These are phyloP conservation scores for Saccharomyces jurei DNA, from an alignment of 805 yeast species.

Conservation along the genomic window DNA sequence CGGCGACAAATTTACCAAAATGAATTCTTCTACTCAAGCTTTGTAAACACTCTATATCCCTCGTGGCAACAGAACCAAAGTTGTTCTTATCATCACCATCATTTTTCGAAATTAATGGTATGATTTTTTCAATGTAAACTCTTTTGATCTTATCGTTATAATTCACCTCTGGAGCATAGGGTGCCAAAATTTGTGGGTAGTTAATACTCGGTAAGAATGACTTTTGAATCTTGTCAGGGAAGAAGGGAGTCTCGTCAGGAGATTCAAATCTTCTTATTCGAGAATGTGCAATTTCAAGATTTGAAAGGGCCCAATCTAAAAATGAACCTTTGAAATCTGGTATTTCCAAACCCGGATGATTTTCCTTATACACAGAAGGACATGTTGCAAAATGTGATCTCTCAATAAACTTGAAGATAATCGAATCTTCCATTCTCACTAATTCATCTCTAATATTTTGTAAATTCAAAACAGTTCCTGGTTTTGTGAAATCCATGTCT, in stretches of 20 bases:
- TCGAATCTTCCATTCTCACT: slow-evolving; percentile 93
- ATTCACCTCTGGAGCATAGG: slow-evolving; percentile 64
- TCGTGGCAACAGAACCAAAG: slow-evolving; percentile 73
- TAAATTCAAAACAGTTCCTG: slow-evolving; percentile 73
- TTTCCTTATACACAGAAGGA: slow-evolving; percentile 60
- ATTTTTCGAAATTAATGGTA: slow-evolving; percentile 62
- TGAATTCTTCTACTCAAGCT: slow-evolving; percentile 87
- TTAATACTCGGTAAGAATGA: slow-evolving; percentile 74
- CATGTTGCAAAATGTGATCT: slow-evolving; percentile 79
- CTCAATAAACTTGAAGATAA: slow-evolving; percentile 85
- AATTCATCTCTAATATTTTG: slow-evolving; percentile 76
- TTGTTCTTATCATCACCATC: slow-evolving; percentile 75
- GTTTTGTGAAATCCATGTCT: slow-evolving; percentile 74
- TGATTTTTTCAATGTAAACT: slow-evolving; percentile 63
- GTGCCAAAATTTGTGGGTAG: slow-evolving; percentile 73
- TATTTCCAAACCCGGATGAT: slow-evolving; percentile 41
- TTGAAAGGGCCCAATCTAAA: slow-evolving; percentile 75
- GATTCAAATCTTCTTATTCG: slow-evolving; percentile 86
- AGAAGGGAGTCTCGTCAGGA: slow-evolving; percentile 90
- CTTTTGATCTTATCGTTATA: slow-evolving; percentile 62
- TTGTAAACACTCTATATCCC: slow-evolving; percentile 83
- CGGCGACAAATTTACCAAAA: slow-evolving; percentile 96
- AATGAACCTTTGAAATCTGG: slow-evolving; percentile 73
- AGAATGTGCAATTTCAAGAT: slow-evolving; percentile 66
- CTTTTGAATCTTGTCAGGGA: slow-evolving; percentile 53